phyloP scores from a whole-genome alignment of 2,329 filamentous ascomycete species.

The Arthrobotrys megalospora region DNA sequence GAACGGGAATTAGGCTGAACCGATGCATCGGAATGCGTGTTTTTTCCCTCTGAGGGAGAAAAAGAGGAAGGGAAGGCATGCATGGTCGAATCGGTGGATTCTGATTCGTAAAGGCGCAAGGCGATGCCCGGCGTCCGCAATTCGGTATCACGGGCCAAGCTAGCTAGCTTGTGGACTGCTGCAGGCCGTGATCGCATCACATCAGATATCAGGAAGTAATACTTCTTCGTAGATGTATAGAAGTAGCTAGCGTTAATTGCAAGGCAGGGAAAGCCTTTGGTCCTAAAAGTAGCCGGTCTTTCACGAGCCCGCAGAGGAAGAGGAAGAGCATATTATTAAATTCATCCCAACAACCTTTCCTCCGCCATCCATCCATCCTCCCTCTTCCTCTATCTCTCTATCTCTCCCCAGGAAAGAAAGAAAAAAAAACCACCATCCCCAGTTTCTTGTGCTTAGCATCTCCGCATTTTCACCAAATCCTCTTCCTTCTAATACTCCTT shows the following conservation, averaged over 20 bases:
- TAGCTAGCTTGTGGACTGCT: neutral
- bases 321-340: conserved; percentile 23
- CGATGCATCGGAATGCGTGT: conserved; percentile 59
- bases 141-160: conserved; percentile 60
- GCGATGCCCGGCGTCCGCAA: conserved; percentile 6
- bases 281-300: conserved; percentile 47
- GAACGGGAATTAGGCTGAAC: conserved; percentile 44
- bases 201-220: conserved; percentile 5
- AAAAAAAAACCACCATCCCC: conserved; percentile 10
- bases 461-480: conserved; percentile 23
- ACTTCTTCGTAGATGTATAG: neutral
- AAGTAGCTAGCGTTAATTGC: neutral
- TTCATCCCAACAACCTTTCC: conserved; percentile 58
- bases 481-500: neutral
- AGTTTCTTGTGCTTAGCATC: neutral
- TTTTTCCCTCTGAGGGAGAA: conserved; percentile 13
- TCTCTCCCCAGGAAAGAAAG: conserved; percentile 5
- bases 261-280: conserved; percentile 31
- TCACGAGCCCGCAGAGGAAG: conserved; percentile 45
- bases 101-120: conserved; percentile 41
- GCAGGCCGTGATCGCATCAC: conserved; percentile 10
- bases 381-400: neutral
- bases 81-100: conserved; percentile 39
- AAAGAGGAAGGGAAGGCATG: neutral
- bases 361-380: conserved; percentile 22